Evolutionary conservation across 768 basidiomycete species (phyloP).

Genomic region (Kwoniella dendrophila): DNA sequence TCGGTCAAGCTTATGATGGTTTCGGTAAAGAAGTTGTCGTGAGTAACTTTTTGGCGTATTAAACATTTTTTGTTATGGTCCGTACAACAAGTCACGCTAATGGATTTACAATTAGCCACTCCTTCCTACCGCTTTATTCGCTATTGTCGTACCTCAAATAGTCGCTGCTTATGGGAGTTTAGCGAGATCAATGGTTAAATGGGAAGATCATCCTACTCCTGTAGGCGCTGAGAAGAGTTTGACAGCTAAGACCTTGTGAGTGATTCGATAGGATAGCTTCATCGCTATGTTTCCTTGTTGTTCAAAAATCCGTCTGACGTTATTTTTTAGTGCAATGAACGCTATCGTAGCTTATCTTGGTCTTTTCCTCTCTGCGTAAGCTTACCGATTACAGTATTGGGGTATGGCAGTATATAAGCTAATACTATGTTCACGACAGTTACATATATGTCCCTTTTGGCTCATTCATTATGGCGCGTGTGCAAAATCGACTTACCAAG

Average conservation of each 20-base stretch:
- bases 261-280: neutral
- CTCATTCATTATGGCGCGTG: conserved; percentile 71
- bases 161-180: conserved; percentile 71
- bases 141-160: conserved; percentile 75
- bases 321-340: conserved; percentile 63
- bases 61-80: too few species aligned
- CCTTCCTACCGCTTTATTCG: conserved; percentile 79
- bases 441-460: conserved; percentile 93
- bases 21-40: conserved; percentile 78
- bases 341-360: conserved; percentile 88
- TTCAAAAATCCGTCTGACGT: neutral
- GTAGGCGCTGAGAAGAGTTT: conserved; percentile 75
- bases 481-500: conserved; percentile 48
- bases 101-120: conserved; percentile 63
- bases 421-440: conserved; percentile 20
- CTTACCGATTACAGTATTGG: neutral
- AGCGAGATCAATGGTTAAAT: conserved; percentile 71
- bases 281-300: neutral
- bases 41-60: conserved; percentile 52
- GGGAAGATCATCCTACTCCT: conserved; percentile 89
- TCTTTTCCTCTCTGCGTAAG: conserved; percentile 81
- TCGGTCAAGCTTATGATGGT: conserved; percentile 83
- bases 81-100: neutral
- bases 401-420: conserved; percentile 8
- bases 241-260: conserved; percentile 80